Evolutionary conservation across 78 protist species (phyloP), one percentile per base, ranked within the genome.

Genomic region (Dictyostelium brefeldianum): DNA sequence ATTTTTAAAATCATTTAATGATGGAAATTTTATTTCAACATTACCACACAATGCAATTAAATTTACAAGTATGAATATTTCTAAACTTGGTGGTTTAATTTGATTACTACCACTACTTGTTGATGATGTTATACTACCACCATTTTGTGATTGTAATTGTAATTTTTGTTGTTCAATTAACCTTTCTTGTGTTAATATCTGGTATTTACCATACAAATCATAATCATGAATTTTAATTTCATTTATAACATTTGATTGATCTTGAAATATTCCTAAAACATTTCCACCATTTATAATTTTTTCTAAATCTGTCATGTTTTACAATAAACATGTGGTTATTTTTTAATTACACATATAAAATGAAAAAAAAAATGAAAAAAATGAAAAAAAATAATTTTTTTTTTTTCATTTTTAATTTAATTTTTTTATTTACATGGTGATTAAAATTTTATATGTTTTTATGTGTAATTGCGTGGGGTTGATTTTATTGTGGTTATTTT

Each of bases 61-160:
- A n/a, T 59, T 59, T 9, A 59, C 69, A 8, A 59, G 69, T 59
- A 59, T 59, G 25, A 59, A 59, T 59, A 59, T 59, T 59, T 59
- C 69, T 59, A 59, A 22, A 22, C 69, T 59, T 18, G 31, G 69
- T 59, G 69, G 69, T 59, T 59, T 59, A 3, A 29, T 25, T 59
- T 25, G 11, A 59, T 59, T 18, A 22, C n/a, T 59, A n/a, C n/a
- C n/a, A n/a, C n/a, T 59, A 9, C 17, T 10, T 9, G 5, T 18
- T 56, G 65, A 5, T 14, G 69, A 59, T 59, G 31, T 59, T 59
- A 9, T 59, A 9, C 17, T n/a, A 57, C 29, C n/a, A n/a, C n/a
- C n/a, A n/a, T n/a, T n/a, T n/a, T n/a, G n/a, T n/a, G n/a, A n/a
- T n/a, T n/a, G n/a, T n/a, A n/a, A n/a, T n/a, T n/a, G 43, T 36